A percentile compares a stretch with the other conserved stretches of the same genome.
Evolutionary conservation across 352 stramenopile species (phyloP).

Genomic region (Pythium brassicae): DNA sequence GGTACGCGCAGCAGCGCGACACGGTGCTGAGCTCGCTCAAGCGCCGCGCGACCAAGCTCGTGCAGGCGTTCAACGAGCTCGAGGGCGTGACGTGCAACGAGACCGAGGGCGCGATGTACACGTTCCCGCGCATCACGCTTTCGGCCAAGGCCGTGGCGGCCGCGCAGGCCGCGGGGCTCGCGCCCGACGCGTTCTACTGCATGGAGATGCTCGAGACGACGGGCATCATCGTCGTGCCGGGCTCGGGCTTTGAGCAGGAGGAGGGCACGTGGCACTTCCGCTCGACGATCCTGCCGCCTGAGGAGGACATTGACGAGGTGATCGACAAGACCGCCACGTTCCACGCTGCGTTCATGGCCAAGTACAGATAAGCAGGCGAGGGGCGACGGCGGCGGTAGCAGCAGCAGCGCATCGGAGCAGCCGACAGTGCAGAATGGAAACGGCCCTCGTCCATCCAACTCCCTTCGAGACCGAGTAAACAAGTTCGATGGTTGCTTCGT

Average conservation of each 20-base stretch:
- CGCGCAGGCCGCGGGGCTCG: constrained; percentile 65
- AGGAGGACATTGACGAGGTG: constrained; percentile 94
- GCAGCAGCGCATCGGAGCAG: too few relatives aligned
- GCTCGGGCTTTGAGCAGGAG: constrained; percentile 96
- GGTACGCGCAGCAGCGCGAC: constrained; percentile 89
- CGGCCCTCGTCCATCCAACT: too few relatives aligned
- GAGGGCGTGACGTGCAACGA: constrained; percentile 96
- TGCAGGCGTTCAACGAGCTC: constrained; percentile 93
- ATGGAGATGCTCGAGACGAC: constrained; percentile 94
- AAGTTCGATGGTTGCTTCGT: too few relatives aligned
- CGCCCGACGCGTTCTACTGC: constrained; percentile 97
- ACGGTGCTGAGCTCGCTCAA: constrained; percentile 93
- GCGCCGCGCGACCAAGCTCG: constrained; percentile 91
- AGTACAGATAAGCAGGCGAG: constrained; percentile 78
- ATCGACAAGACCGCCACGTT: constrained; percentile 94
- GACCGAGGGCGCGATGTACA: constrained; percentile 98
- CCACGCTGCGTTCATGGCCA: constrained; percentile 94
- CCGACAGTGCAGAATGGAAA: not conserved
- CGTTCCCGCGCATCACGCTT: constrained; percentile 94
- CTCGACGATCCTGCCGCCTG: constrained; percentile 97
- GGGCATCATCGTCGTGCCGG: constrained; percentile 97
- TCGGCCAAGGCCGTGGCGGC: constrained; percentile 83
- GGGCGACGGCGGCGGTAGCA: too few relatives aligned
- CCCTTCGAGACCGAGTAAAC: too few relatives aligned
- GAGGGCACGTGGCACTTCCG: constrained; percentile 97